Conservation (phyloP, 352 stramenopile species). For the Phytophthora brassicae region DNA sequence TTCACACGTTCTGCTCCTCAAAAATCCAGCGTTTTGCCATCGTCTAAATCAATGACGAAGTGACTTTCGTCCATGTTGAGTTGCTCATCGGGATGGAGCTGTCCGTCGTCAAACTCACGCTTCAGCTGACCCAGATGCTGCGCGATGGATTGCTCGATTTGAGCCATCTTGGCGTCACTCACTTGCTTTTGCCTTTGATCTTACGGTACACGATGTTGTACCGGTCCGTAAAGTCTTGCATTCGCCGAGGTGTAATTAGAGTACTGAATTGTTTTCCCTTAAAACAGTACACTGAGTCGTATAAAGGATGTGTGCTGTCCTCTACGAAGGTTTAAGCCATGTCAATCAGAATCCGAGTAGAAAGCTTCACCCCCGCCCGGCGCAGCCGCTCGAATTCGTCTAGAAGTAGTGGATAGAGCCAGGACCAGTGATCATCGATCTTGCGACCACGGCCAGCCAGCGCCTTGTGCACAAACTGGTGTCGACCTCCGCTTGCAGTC, state of each 20-base stretch:
- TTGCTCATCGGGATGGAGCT: background rate
- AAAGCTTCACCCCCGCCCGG: background rate
- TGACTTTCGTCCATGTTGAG: slow-evolving; percentile 4
- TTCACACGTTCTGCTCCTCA: background rate
- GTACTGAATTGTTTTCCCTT: background rate
- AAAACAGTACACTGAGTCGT: background rate
- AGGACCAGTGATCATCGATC: too few species aligned
- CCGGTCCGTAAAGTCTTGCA: slow-evolving; percentile 3
- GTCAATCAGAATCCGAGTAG: background rate
- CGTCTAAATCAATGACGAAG: background rate
- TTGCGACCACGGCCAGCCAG: too few species aligned
- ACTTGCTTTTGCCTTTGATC: slow-evolving; percentile 8
- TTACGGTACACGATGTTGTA: slow-evolving; percentile 2
- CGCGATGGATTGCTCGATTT: background rate
- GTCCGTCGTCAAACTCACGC: background rate
- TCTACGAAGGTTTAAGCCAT: background rate
- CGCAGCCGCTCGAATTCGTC: too few species aligned
- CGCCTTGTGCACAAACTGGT: too few species aligned
- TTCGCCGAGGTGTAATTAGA: background rate
- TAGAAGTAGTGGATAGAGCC: too few species aligned
- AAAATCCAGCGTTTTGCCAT: slow-evolving; percentile 3
- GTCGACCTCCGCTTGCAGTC: too few species aligned
- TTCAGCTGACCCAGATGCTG: background rate
- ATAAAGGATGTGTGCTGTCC: background rate
- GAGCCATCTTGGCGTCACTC: background rate